Conservation (phyloP, 2,329 filamentous ascomycete genomes). For the Nothophoma quercina region DNA sequence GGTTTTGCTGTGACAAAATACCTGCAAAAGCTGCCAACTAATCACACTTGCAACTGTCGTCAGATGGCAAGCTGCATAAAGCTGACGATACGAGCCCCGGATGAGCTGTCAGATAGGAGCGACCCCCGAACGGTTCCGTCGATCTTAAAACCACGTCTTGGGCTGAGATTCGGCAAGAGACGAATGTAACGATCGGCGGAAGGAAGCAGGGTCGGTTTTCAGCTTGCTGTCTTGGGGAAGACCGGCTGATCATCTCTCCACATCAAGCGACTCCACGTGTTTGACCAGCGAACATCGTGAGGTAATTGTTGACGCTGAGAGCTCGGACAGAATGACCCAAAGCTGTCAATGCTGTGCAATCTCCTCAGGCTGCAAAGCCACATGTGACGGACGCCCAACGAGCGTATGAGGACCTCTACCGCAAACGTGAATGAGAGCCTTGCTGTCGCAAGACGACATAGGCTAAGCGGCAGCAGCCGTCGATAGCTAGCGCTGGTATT, state of each 20-base stretch:
- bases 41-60: not conserved
- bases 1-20: not conserved
- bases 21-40: not conserved
- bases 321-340: not conserved
- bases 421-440: slow-evolving; percentile 2
- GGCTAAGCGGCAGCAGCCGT: slow-evolving; percentile 18
- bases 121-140: slow-evolving; percentile 5
- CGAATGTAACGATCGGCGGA: slow-evolving; percentile 23
- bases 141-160: slow-evolving; percentile 10
- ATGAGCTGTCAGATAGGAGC: slow-evolving; percentile 5
- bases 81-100: slow-evolving; percentile 2
- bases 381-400: not conserved
- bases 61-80: not conserved
- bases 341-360: not conserved
- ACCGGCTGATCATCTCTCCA: slow-evolving; percentile 31
- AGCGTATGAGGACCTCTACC: not conserved
- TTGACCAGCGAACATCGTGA: slow-evolving; percentile 16
- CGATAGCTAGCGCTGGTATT: slow-evolving; percentile 11
- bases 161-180: not conserved
- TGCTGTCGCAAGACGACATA: slow-evolving; percentile 4
- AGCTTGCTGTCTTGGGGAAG: slow-evolving; percentile 22
- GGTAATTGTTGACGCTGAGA: not conserved
- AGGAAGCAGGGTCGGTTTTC: slow-evolving; percentile 17
- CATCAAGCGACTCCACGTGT: slow-evolving; percentile 29
- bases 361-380: not conserved